Percentiles rank a stretch among this genome's conserved stretches.
These are phyloP conservation scores for Agrostemma githago DNA, from an alignment of 148 eudicot species.

Conservation along the genomic window DNA sequence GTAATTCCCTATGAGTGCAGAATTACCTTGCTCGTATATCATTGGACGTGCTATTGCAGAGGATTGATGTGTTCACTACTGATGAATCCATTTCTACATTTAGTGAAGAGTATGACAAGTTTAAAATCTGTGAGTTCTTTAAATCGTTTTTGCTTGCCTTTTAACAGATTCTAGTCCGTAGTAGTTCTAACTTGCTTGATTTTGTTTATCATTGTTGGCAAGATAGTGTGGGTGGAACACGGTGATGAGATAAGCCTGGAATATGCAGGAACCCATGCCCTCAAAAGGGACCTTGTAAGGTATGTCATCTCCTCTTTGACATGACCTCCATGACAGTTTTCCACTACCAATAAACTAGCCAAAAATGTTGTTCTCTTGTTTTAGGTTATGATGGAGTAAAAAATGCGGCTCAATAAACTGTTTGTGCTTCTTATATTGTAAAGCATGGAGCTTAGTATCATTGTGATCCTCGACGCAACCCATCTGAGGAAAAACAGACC, in stretches of 20 bases:
- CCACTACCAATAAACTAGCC: not conserved
- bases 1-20: slow-evolving; percentile 31
- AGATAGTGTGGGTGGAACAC: slow-evolving; percentile 86
- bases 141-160: not conserved
- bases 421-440: not conserved
- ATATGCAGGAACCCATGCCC: slow-evolving; percentile 89
- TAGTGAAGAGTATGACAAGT: slow-evolving; percentile 63
- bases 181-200: slow-evolving; percentile 16
- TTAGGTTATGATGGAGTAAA: not conserved
- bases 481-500: not conserved
- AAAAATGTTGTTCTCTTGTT: not conserved
- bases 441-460: not conserved
- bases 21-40: slow-evolving; percentile 72
- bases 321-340: not conserved
- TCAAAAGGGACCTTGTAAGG: slow-evolving; percentile 94
- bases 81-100: slow-evolving; percentile 55
- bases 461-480: not conserved
- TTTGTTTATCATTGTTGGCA: slow-evolving; percentile 17
- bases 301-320: slow-evolving; percentile 14
- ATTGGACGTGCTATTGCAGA: slow-evolving; percentile 56
- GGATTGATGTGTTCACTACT: slow-evolving; percentile 54
- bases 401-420: not conserved
- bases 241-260: slow-evolving; percentile 97
- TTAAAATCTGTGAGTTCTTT: slow-evolving; percentile 54
- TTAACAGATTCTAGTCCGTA: not conserved